A percentile compares a stretch with the other conserved stretches of the same genome.
phyloP scores from a whole-genome alignment of 2,329 filamentous ascomycete species.

The Ceratocystis eucalypticola region DNA sequence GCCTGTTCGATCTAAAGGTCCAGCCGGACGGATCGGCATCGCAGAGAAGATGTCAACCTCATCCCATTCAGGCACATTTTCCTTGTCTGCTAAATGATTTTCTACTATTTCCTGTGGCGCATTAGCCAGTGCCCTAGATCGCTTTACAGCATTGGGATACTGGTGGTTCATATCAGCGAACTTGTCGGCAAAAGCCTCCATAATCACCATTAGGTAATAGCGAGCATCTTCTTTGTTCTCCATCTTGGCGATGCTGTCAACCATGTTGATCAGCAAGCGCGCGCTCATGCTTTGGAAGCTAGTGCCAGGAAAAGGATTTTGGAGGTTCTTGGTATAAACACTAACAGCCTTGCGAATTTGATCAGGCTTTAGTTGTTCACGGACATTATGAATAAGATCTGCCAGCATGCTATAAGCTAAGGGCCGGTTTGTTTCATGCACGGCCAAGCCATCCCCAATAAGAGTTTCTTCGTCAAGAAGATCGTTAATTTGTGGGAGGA shows the following conservation, averaged over 20 bases:
- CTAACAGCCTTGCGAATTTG: conserved; percentile 94
- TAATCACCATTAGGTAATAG: conserved; percentile 90
- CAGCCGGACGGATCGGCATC: conserved; percentile 69
- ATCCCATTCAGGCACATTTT: conserved; percentile 81
- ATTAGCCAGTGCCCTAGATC: conserved; percentile 44
- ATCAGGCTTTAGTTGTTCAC: conserved; percentile 72
- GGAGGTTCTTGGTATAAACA: conserved; percentile 91
- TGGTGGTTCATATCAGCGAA: conserved; percentile 97
- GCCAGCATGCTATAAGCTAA: conserved; percentile 97
- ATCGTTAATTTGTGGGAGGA: conserved; percentile 86
- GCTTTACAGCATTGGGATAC: conserved; percentile 86
- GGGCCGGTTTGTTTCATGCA: conserved; percentile 91
- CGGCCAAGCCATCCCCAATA: conserved; percentile 89
- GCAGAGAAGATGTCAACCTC: conserved; percentile 96
- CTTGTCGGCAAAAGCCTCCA: conserved; percentile 96
- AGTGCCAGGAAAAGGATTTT: conserved; percentile 90
- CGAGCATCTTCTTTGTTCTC: conserved; percentile 87
- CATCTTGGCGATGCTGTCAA: conserved; percentile 89
- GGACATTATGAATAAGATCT: conserved; percentile 91
- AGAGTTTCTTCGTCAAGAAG: conserved; percentile 85
- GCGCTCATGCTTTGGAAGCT: conserved; percentile 99
- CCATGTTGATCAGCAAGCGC: conserved; percentile 93
- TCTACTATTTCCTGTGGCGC: conserved; percentile 58
- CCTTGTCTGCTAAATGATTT: conserved; percentile 71
- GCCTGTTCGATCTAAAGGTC: conserved; percentile 72